Base-by-base conservation (phyloP, 139 green algal genomes). In the Tetraselmis striata region DNA sequence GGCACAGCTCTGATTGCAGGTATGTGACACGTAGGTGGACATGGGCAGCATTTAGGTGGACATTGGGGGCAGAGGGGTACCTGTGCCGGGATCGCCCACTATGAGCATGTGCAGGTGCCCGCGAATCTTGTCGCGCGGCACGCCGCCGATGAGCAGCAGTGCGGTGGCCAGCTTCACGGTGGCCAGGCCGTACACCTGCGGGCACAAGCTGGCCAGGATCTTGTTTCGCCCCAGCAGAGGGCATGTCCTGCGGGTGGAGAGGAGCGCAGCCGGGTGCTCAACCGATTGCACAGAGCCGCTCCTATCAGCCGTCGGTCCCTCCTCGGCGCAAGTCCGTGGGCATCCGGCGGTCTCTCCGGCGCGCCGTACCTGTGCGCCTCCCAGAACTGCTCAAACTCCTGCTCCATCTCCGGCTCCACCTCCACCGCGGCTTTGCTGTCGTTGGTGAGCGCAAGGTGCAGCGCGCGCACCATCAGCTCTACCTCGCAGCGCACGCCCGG, bases 41-140 rank as follows among this genome's bases (percentile, higher is more conserved):
- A n/a, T n/a, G n/a, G n/a, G n/a, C n/a, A n/a, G n/a, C n/a, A n/a
- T n/a, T n/a, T n/a, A n/a, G n/a, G n/a, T n/a, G n/a, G n/a, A n/a
- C n/a, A n/a, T n/a, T n/a, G n/a, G n/a, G n/a, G n/a, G n/a, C n/a
- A n/a, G n/a, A n/a, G 45, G 45, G 11, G 45, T 30, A 91, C 87
- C 90, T 76, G 90, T 96, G 32, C 95, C 95, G 1, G 95, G 95
- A 84, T 98, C 95, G 1, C 95, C 95, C 2, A 98, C 88, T 25
- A 98, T 87, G 78, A 98, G 90, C 86, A 98, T 90, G 87, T 98
- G 95, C 1, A 93, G 75, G 75, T 98, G 89, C 0, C 94, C 93
- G 0, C 95, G 85, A 30, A 92, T 90, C 77, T 80, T 83, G 0
- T 11, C 83, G 1, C 87, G 78, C 1, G 89, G 79, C 23, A 95